Evolutionary conservation across 805 yeast genomes (phyloP).

Genomic region (Saccharomyces jurei): DNA sequence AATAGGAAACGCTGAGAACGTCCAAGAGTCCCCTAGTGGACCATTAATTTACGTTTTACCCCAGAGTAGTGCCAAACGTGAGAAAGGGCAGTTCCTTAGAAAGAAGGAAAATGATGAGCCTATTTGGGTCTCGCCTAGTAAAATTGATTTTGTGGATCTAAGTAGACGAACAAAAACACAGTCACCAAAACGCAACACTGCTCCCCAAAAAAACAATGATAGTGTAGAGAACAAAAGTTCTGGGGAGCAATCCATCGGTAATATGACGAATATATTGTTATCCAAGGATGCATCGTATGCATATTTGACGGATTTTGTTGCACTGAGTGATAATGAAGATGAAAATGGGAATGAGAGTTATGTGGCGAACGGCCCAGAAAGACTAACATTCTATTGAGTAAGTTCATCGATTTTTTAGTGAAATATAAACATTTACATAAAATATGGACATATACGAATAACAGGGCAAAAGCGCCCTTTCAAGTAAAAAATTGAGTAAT

Average conservation of each 20-base stretch:
- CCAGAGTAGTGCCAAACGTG: neutral
- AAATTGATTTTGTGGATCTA: conserved; percentile 19
- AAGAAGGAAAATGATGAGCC: conserved; percentile 21
- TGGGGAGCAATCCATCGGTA: neutral
- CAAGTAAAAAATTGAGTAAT: neutral
- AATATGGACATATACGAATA: neutral
- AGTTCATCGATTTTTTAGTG: conserved; percentile 3
- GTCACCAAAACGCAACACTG: neutral
- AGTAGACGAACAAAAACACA: conserved; percentile 4
- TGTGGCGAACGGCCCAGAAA: conserved; percentile 14
- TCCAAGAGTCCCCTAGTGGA: neutral
- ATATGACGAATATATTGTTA: conserved; percentile 1
- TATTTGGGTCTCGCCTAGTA: conserved; percentile 31
- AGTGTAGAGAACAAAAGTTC: neutral
- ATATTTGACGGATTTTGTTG: conserved; percentile 34
- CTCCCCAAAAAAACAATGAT: neutral
- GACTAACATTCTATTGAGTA: conserved; percentile 5
- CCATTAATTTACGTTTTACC: neutral
- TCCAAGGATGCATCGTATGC: conserved; percentile 36
- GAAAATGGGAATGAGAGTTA: conserved; percentile 6
- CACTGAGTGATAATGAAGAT: conserved; percentile 7
- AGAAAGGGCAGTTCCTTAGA: neutral
- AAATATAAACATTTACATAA: conserved; percentile 1
- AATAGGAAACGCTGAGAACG: neutral
- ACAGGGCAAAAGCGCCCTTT: neutral